phyloP scores from a whole-genome alignment of 2,329 filamentous ascomycete genomes.

The Nemania bipapillata region DNA sequence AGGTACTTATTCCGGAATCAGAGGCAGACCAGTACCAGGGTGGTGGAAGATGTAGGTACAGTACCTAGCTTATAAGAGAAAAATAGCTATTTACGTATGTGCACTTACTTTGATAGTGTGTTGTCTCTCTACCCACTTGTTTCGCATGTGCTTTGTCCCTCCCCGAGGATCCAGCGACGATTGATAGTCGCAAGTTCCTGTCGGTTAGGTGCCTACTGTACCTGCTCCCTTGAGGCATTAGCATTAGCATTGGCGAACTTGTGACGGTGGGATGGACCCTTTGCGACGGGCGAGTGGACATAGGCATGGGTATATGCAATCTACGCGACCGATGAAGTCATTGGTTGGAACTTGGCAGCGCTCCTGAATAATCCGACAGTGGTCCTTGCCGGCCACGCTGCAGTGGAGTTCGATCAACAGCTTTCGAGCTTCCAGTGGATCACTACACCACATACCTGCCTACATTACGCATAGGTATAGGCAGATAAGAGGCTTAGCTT shows the following conservation, averaged over 20 bases:
- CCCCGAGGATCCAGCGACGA: constrained; percentile 21
- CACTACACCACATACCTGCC: background rate
- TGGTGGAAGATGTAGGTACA: background rate
- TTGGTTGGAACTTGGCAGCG: constrained; percentile 24
- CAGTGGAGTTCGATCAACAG: constrained; percentile 15
- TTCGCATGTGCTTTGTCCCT: constrained; percentile 30
- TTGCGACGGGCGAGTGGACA: constrained; percentile 21
- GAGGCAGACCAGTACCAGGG: background rate
- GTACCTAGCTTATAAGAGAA: background rate
- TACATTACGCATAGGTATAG: background rate
- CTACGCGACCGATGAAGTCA: constrained; percentile 39
- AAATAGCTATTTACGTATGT: too few species aligned
- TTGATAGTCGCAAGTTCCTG: constrained; percentile 20
- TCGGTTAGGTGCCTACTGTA: too few species aligned
- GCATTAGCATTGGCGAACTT: too few species aligned
- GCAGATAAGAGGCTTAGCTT: background rate
- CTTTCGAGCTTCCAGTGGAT: constrained; percentile 13
- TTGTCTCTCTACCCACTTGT: background rate
- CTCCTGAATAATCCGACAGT: constrained; percentile 9
- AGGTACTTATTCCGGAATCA: background rate
- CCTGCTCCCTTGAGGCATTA: background rate
- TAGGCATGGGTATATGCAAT: constrained; percentile 34
- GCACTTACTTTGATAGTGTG: background rate
- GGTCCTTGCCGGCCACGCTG: constrained; percentile 27
- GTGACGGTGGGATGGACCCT: constrained; percentile 21